Base-by-base conservation (phyloP, 164 flowering plant genomes). In the Nelumbo lutea region DNA sequence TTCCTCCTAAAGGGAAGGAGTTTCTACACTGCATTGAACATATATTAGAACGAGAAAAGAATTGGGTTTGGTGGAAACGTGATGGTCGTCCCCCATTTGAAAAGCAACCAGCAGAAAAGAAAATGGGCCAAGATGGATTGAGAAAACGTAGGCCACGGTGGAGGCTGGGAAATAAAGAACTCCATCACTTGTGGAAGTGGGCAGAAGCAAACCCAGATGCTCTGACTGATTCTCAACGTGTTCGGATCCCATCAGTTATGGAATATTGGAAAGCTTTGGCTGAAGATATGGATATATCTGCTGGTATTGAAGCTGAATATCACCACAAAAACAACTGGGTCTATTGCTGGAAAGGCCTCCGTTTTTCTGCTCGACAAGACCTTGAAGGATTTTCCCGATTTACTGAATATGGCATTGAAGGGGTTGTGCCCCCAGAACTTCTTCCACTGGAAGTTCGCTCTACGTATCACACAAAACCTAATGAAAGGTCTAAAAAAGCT, bases 61-160 rank as follows among this genome's bases (percentile, higher is more conserved):
- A 95, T 67, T 95, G 99, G 99, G 90, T 92, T 45, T 95, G 99
- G 99, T 95, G 99, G 98, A 95, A 95, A 80, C 94, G 96, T 69
- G 99, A 95, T 85, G 93, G 96, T 67, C 92, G 99, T 75, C 90
- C 85, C 43, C 87, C 99, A 74, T 90, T 88, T 82, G 99, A 95
- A 65, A 92, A 89, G 69, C 97, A 85, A 70, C 86, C 85, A 9
- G 43, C 72, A 46, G 98, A 87, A 75, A 88, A 77, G 70, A 95
- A 85, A 80, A 62, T 76, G 14, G 81, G 75, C 62, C 87, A 85
- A 76, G 98, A 90, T 73, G 90, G 86, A 65, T 59, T 59, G 0
- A 87, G 75, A 76, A 95, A 90, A 74, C 90, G 99, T 63, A 83
- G 83, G 79, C 94, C 90, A 50, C 79, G 97, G 47, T 92, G 94